These are phyloP conservation scores for Lactarius hatsudake DNA, from an alignment of 768 basidiomycete species.

Conservation along the genomic window DNA sequence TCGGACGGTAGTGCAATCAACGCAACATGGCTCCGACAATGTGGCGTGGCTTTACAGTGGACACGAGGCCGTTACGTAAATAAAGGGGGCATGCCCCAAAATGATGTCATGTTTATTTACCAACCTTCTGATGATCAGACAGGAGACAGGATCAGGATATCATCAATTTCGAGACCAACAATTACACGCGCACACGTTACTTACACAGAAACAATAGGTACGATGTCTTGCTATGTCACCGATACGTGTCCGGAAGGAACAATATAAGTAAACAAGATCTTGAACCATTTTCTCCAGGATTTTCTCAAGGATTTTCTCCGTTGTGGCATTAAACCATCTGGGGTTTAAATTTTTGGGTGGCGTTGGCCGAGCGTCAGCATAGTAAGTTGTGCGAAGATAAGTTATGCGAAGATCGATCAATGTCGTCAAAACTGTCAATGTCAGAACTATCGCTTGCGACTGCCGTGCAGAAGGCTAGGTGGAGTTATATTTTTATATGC, in stretches of 20 bases:
- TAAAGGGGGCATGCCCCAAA: not conserved
- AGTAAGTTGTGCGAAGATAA: too few species aligned
- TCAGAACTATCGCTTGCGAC: too few species aligned
- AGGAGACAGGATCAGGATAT: not conserved
- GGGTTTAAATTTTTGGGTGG: not conserved
- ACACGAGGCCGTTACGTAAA: not conserved
- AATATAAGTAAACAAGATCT: not conserved
- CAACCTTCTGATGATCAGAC: not conserved
- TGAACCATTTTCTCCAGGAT: not conserved
- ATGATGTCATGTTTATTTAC: not conserved
- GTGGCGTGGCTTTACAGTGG: not conserved
- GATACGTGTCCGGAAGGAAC: not conserved
- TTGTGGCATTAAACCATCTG: not conserved
- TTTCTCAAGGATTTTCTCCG: not conserved
- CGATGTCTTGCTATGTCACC: not conserved
- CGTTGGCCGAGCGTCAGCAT: too few species aligned
- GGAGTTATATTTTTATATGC: too few species aligned
- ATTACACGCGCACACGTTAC: not conserved
- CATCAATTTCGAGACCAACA: not conserved
- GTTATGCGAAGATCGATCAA: too few species aligned
- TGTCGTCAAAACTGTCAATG: too few species aligned
- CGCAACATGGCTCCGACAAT: not conserved
- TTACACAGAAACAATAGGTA: not conserved
- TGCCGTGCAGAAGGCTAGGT: too few species aligned
- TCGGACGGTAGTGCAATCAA: constrained; percentile 1